Evolutionary conservation across 208 protist species (phyloP), one percentile per base, ranked within the genome.

Genomic region (Borovskyia barvae): DNA sequence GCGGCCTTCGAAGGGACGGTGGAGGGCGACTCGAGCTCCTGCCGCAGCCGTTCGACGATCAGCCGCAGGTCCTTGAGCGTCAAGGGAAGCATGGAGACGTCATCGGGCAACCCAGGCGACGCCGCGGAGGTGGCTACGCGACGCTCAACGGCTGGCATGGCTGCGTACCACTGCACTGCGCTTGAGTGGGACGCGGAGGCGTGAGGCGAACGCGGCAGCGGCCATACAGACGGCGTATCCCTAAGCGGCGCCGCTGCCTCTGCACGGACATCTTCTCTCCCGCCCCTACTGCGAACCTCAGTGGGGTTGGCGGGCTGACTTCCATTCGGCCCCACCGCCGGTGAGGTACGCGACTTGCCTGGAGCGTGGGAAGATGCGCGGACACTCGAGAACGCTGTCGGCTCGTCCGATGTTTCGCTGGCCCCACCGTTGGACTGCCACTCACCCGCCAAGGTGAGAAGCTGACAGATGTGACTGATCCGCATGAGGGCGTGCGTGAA

Each of bases 91-190:
- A 35, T 48, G n/a, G 51, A 68, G 12, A 60, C 26, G n/a, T 56
- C 52, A 12, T 51, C 52, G 9, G 32, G 26, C 15, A n/a, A n/a
- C 30, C 33, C 57, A n/a, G 24, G 15, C 9, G 43, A 28, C 0
- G 57, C 30, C 0, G 46, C 43, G 5, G 43, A 24, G 1, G 24
- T 19, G 0, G 39, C 14, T 5, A 32, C 51, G 14, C 50, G 42
- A 11, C 57, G 61, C 42, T 68, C 61, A 12, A 68, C 61, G 12
- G 54, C 52, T 17, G 61, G 61, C 5, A 68, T 52, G 7, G 52
- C 52, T 1, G 43, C 61, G 35, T 60, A 60, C 61, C 52, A 60
- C 42, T 50, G 30, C 8, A 28, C 26, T 4, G 35, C 24, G 3
- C 28, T 24, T 1, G 35, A 6, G 3, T 11, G 5, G 12, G 41